Base-by-base conservation (phyloP, 73 alveolate genomes). In the Paramecium pentaurelia region DNA sequence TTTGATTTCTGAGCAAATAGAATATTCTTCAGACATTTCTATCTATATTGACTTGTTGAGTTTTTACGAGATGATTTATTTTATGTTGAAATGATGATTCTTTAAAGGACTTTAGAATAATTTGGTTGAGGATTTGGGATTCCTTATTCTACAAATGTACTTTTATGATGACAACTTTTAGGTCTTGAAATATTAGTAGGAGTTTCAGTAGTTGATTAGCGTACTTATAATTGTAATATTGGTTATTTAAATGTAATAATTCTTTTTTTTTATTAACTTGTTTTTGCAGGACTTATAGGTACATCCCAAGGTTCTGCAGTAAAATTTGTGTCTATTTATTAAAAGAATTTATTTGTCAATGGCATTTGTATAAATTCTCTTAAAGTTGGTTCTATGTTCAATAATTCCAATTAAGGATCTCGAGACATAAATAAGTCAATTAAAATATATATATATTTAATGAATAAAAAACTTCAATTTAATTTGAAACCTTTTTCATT, bases 251-350 rank as follows among this genome's bases (percentile, higher is more conserved):
- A 64, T 64, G 84, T 64, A 34, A 64, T 64, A 32, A 27, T 32
- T 64, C 84, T 64, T 22, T 5, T 64, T 51, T 64, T 64, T 27
- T 64, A 32, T 64, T 64, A 32, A 34, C 42, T 64, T 64, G 84
- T 7, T 64, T 64, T 64, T 25, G 84, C 84, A 25, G 84, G 84
- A 64, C 49, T 11, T 64, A 64, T 64, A 10, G 84, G 84, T 27
- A 64, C 84, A 64, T 64, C 84, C 84, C 84, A 64, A 16, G 84
- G 84, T 64, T 64, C 84, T 8, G 84, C 84, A 28, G 12, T 14
- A 12, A 64, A 64, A 64, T 64, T 51, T 8, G 84, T 64, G 0
- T 64, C 84, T 64, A 64, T 32, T 64, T 64, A 32, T 11, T 32
- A 25, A 28, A 64, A 64, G 84, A 64, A 64, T 27, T 64, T 64